phyloP scores from a whole-genome alignment of 176 grass and related monocot genomes.

The Sorghum bicolor region Sorghum_bicolor_NCBIv3 NC_012877.2:18597001-18597500 shows the following conservation, averaged over 20 bases:
- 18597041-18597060: background rate
- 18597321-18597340: constrained; percentile 45
- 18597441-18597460: background rate
- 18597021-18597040: background rate
- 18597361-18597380: no score
- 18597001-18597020: background rate
- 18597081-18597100: constrained; percentile 17
- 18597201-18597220: constrained; percentile 26
- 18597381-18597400: no score
- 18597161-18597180: constrained; percentile 37
- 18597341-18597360: background rate
- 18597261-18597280: constrained; percentile 42
- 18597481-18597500: no score
- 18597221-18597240: constrained; percentile 14
- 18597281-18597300: constrained; percentile 36
- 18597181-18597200: constrained; percentile 44
- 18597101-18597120: constrained; percentile 44
- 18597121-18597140: constrained; percentile 42
- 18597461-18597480: background rate
- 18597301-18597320: constrained; percentile 47
- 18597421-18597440: background rate
- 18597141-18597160: background rate
- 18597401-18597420: no score
- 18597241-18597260: constrained; percentile 40
- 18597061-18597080: constrained; percentile 3